These are phyloP conservation scores for Prunus armeniaca DNA, from an alignment of 306 rosid genomes.

Conservation along the genomic window DNA sequence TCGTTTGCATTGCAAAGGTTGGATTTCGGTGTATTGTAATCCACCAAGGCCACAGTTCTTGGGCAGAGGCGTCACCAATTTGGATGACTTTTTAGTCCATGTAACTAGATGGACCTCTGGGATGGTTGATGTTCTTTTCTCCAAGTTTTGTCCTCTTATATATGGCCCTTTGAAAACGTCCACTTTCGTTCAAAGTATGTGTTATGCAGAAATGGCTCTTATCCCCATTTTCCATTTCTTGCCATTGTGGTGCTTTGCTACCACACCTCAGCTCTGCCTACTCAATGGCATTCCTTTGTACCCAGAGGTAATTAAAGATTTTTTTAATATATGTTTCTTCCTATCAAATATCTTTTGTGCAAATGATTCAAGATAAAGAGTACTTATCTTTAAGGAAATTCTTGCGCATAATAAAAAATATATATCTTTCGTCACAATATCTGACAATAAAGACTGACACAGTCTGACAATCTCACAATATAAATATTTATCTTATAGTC, in stretches of 20 bases:
- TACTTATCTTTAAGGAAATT: no score
- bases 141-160: conserved; percentile 54
- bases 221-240: conserved; percentile 39
- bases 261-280: conserved; percentile 62
- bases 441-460: no score
- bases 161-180: conserved; percentile 37
- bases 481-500: no score
- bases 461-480: no score
- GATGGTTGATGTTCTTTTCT: conserved; percentile 49
- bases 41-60: conserved; percentile 64
- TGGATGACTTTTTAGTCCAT: conserved; percentile 61
- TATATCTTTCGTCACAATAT: no score
- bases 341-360: not conserved
- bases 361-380: not conserved
- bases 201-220: conserved; percentile 40
- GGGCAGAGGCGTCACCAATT: conserved; percentile 48
- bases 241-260: conserved; percentile 55
- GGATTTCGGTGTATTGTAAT: conserved; percentile 58
- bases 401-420: no score
- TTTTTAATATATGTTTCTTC: no score
- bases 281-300: conserved; percentile 49
- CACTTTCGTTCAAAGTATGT: conserved; percentile 44
- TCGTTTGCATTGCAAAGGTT: conserved; percentile 54
- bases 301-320: conserved; percentile 51
- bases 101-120: conserved; percentile 62